Percentiles rank a stretch among this genome's conserved stretches.
Conservation (phyloP, 2,329 filamentous ascomycete genomes). For the Metarhizium guizhouense region DNA sequence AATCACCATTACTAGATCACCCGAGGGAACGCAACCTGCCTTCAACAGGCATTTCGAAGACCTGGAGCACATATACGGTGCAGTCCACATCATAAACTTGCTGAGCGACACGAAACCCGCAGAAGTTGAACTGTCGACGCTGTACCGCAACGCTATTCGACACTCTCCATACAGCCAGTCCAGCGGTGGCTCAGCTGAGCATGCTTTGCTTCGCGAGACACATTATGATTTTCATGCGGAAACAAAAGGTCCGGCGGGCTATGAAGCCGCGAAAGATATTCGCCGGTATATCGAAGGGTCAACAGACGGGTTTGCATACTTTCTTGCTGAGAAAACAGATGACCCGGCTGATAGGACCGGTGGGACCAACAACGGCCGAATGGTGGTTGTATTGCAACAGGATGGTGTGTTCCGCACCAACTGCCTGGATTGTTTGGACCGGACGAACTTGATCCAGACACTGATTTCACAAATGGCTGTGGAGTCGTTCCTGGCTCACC, state of each 20-base stretch:
- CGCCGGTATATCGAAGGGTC: conserved; percentile 68
- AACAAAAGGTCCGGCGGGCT: conserved; percentile 76
- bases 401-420: conserved; percentile 95
- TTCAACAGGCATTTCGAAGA: conserved; percentile 92
- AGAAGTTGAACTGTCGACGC: conserved; percentile 72
- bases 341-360: conserved; percentile 36
- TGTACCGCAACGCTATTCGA: conserved; percentile 70
- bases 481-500: conserved; percentile 71
- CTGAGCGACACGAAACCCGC: conserved; percentile 83
- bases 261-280: conserved; percentile 84
- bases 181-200: conserved; percentile 49
- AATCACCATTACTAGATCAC: conserved; percentile 79
- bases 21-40: conserved; percentile 84
- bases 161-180: conserved; percentile 62
- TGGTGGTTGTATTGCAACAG: conserved; percentile 74
- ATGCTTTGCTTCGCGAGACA: conserved; percentile 68
- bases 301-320: conserved; percentile 86
- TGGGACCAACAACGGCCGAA: conserved; percentile 30
- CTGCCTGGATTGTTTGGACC: conserved; percentile 89
- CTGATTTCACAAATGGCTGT: conserved; percentile 92
- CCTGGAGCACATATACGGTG: conserved; percentile 79
- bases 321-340: conserved; percentile 65
- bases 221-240: conserved; percentile 97
- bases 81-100: conserved; percentile 86
- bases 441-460: conserved; percentile 92